Evolutionary conservation across 495 filamentous ascomycete species (phyloP), one percentile per base, ranked within the genome.

Genomic region (Xylaria palmicola): DNA sequence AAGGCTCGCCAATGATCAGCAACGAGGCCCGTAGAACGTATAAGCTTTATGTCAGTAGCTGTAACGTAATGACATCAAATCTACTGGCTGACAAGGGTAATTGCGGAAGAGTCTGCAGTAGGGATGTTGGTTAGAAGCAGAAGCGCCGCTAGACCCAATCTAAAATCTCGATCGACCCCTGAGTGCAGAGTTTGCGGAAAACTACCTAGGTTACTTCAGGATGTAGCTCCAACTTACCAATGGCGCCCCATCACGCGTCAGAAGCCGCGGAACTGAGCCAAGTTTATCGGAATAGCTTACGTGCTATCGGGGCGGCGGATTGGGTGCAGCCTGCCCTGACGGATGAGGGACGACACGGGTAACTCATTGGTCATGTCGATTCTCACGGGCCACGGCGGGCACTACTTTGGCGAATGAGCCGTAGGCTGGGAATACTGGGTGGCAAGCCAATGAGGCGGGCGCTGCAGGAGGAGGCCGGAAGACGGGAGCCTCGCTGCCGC

Each of bases 21-120:
- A 36, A 43, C 17, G 9, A 34, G 0, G 7, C 12, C 17, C 4
- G 10, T 22, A 15, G 8, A 32, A 20, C 32, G 4, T n/a, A 20
- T 32, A 5, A 19, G 22, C n/a, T 12, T 4, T 22, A 20, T 9
- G n/a, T 27, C 6, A 10, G 22, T 36, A 29, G 41, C 1, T 26
- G 54, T 12, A n/a, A 57, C 27, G 40, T n/a, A 57, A 12, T 29
- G 47, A 26, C 27, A 20, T 6, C 41, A 57, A n/a, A 47, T 57
- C 17, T 47, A 47, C 32, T 47, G 41, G 54, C 2, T 20, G 7
- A 9, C 19, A 30, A 45, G 41, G 32, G 54, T 45, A 29, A 57
- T 57, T 3, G 54, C 54, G 26, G 40, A 57, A 36, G 7, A 8
- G 9, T 2, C 24, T 24, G 29, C 10, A 17, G 4, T 20, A n/a